These are phyloP conservation scores for Hypomyces perniciosus DNA, from an alignment of 2,329 filamentous ascomycete species.

Conservation along the genomic window DNA sequence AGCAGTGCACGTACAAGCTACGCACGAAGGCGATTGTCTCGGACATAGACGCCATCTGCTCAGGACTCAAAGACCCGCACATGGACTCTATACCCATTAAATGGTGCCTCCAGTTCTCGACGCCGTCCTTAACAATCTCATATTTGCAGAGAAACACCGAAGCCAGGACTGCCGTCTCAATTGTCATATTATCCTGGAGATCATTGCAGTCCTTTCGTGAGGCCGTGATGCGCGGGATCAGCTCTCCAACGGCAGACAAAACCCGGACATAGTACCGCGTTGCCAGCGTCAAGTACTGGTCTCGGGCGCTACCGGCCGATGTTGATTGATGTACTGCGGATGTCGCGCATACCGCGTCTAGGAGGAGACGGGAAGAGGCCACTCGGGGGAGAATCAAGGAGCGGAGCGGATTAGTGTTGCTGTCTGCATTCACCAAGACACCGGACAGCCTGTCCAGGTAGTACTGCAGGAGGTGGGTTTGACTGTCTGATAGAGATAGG, in stretches of 20 bases:
- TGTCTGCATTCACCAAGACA: constrained; percentile 8
- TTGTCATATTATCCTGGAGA: neutral
- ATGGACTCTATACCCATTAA: constrained; percentile 6
- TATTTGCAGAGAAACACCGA: constrained; percentile 10
- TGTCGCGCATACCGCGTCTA: constrained; percentile 8
- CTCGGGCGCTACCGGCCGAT: neutral
- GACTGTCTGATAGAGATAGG: constrained; percentile 1
- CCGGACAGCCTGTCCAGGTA: constrained; percentile 7
- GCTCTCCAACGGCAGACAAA: constrained; percentile 3
- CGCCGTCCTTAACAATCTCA: constrained; percentile 9
- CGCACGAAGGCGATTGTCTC: constrained; percentile 5
- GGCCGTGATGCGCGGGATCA: constrained; percentile 3
- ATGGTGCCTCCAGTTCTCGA: constrained; percentile 4
- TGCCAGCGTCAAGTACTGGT: constrained; percentile 1
- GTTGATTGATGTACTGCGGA: constrained; percentile 1
- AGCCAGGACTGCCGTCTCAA: constrained; percentile 6
- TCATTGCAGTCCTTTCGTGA: neutral
- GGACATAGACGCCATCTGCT: constrained; percentile 4
- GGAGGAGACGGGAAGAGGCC: constrained; percentile 5
- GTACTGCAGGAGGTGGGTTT: constrained; percentile 8
- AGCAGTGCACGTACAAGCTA: constrained; percentile 2
- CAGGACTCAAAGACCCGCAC: neutral
- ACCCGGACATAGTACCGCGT: constrained; percentile 8
- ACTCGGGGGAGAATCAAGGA: constrained; percentile 5
- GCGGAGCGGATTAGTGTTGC: constrained; percentile 3